Base-by-base conservation (phyloP, 345 rosid genomes). In the Odontarrhena argentea region DNA sequence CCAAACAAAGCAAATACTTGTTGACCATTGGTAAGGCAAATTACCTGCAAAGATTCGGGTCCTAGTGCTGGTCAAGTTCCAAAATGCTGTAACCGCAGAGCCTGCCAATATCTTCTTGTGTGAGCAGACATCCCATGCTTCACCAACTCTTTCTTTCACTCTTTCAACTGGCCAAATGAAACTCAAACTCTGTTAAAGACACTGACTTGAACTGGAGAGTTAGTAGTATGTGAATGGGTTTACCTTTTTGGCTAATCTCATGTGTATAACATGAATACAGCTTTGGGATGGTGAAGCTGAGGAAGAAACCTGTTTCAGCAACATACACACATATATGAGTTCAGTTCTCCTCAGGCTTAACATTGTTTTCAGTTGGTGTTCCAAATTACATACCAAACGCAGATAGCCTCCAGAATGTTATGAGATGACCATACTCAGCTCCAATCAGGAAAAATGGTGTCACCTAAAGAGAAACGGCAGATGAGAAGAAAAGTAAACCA, bases 401-500 rank as follows among this genome's bases (percentile, higher is more conserved):
- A 30, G 69, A 86, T 48, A 90, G 80, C 70, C 98, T 86, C 80
- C 98, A 34, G 7, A 85, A 68, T 44, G 97, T 86, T 50, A 90
- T 52, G 57, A 90, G 81, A 78, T 88, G 89, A 44, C 96, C 98
- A 34, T 84, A 85, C 78, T 90, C 96, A 57, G 98, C 96, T 51
- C 96, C 98, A 12, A 93, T 81, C 58, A 93, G 82, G 75, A 90
- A 84, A 76, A 87, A 79, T 49, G 98, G 97, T 65, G 85, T 84
- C 24, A 90, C 92, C 97, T 93, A 69, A 53, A 57, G 65, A 36
- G 32, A 65, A 18, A 25, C 18, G 42, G 28, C 63, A 57, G 12
- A 58, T 47, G 60, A 50, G 42, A 40, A 4, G 56, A 25, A 12
- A 15, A 12, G 42, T 67, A 28, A 42, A 64, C 28, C 24, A 24